A percentile compares a stretch with the other conserved stretches of the same genome.
Conservation (phyloP, 2,329 filamentous ascomycete genomes). For the Claviceps spartinae region DNA sequence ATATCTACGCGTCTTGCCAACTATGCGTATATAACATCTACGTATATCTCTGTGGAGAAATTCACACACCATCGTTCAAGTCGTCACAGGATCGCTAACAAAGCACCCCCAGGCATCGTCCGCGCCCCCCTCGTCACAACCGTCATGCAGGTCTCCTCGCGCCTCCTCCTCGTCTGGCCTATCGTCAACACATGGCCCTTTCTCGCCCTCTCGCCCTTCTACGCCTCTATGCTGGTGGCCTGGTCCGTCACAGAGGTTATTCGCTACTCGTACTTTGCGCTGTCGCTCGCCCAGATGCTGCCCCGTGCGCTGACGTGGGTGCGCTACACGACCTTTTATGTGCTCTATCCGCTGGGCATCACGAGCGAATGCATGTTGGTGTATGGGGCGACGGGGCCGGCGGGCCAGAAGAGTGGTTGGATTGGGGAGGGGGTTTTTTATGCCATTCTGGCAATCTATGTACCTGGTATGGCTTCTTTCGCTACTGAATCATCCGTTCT, state of each 20-base stretch:
- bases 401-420: constrained; percentile 23
- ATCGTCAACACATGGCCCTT: constrained; percentile 62
- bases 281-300: constrained; percentile 49
- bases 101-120: constrained; percentile 51
- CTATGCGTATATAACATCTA: too few species aligned
- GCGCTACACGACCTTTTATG: constrained; percentile 82
- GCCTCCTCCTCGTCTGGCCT: constrained; percentile 80
- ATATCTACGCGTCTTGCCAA: too few species aligned
- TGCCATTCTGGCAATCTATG: constrained; percentile 57
- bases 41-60: too few species aligned
- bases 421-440: constrained; percentile 46
- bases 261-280: constrained; percentile 81
- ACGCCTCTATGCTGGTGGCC: constrained; percentile 67
- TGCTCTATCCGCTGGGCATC: constrained; percentile 89
- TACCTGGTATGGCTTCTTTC: constrained; percentile 51
- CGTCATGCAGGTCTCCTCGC: constrained; percentile 75
- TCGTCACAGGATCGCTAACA: too few species aligned
- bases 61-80: too few species aligned
- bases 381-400: constrained; percentile 52
- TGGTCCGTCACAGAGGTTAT: constrained; percentile 90
- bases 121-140: constrained; percentile 78
- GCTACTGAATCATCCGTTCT: neutral
- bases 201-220: constrained; percentile 47
- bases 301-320: constrained; percentile 62
- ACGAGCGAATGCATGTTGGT: constrained; percentile 75